Evolutionary conservation across 768 basidiomycete genomes (phyloP), one percentile per base, ranked within the genome.

Genomic region (Lactarius sp.): DNA sequence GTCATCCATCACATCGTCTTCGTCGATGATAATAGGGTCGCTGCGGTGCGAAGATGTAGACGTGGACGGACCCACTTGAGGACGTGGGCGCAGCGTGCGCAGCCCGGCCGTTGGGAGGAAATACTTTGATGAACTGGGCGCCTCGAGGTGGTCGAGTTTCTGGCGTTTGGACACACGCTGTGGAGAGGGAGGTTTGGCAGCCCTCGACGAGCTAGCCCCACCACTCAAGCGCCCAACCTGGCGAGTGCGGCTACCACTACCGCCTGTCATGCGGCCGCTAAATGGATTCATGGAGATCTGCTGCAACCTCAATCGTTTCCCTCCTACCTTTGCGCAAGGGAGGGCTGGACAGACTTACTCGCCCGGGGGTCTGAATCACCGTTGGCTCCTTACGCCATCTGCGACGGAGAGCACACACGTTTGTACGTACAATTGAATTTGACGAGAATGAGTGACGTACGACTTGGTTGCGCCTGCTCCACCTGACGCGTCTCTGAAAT

Each of bases 401-500:
- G 52, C 54, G 16, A 33, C 27, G 31, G 12, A 31, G 22, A 9
- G 56, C 14, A 31, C 12, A 42, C 20, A 3, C 5, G 27, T 33
- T 41, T 47, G n/a, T 33, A 54, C 31, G 39, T 41, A 53, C 57
- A 27, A 33, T 20, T 7, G n/a, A 14, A 2, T 18, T 3, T 31
- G 22, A 37, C 33, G 1, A 5, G 7, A 37, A 56, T n/a, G 27
- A 37, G 20, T 16, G 34, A 60, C 63, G 59, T 46, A 64, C 63
- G 4, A 0, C 14, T 16, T n/a, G 6, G 27, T 10, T 39, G 36
- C n/a, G 44, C 52, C 22, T 47, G 57, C 33, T 22, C 42, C 36
- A 51, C 59, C 59, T 46, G 63, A 60, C 33, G 63, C 49, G 39
- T 64, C 59, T 39, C 63, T 64, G 41, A 10, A 52, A 39, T 60